These are phyloP conservation scores for Diaporthe caulivora DNA, from an alignment of 2,329 filamentous ascomycete species.

Conservation along the genomic window DNA sequence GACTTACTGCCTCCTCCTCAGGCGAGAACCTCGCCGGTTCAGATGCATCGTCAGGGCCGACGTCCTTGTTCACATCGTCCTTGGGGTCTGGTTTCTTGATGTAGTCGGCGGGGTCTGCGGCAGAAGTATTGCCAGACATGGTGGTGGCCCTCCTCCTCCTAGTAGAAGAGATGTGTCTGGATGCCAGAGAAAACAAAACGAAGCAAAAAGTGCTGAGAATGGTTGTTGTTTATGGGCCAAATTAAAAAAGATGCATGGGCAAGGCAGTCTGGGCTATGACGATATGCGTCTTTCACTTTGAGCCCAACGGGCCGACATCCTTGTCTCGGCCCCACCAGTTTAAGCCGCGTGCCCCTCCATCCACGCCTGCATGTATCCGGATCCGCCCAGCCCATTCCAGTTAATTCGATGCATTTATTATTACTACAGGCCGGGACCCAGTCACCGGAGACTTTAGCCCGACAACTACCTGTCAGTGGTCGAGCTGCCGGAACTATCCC, in stretches of 20 bases:
- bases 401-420: neutral
- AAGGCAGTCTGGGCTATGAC: slow-evolving; percentile 14
- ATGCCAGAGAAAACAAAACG: neutral
- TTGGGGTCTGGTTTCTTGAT: slow-evolving; percentile 33
- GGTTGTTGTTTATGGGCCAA: neutral
- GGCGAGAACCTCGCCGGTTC: slow-evolving; percentile 58
- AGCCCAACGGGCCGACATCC: neutral
- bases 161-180: neutral
- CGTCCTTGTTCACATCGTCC: slow-evolving; percentile 35
- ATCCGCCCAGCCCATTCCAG: no score
- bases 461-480: neutral
- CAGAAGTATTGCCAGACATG: slow-evolving; percentile 44
- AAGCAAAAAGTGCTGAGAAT: neutral
- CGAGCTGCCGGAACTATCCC: neutral
- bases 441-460: neutral
- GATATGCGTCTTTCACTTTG: neutral
- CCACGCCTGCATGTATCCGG: no score
- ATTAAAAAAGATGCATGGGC: neutral
- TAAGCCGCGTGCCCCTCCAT: slow-evolving; percentile 20
- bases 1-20: slow-evolving; percentile 68
- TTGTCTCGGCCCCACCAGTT: slow-evolving; percentile 20
- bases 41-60: slow-evolving; percentile 47
- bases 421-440: neutral
- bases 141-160: neutral
- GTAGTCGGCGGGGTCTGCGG: slow-evolving; percentile 56